Percentiles rank a stretch among this genome's conserved stretches.
These are phyloP conservation scores for Heliocybe sulcata DNA, from an alignment of 1,284 basidiomycete species.

Conservation along the genomic window DNA sequence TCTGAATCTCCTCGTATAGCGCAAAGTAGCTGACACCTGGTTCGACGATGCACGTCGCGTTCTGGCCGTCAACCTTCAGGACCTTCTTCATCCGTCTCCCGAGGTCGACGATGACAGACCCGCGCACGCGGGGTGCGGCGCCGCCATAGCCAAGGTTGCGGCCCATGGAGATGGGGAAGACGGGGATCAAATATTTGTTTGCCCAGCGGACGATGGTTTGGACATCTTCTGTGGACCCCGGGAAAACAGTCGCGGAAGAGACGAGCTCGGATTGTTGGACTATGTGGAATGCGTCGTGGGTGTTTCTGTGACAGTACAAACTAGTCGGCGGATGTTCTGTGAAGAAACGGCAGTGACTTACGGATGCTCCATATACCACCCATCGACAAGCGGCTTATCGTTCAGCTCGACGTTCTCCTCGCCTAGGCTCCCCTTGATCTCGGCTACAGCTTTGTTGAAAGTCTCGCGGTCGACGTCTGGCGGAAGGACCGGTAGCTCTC, in stretches of 20 bases:
- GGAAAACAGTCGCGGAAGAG: slow-evolving; percentile 26
- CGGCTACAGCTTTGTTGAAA: slow-evolving; percentile 42
- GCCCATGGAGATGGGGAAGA: slow-evolving; percentile 28
- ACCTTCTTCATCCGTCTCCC: slow-evolving; percentile 1
- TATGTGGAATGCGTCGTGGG: slow-evolving; percentile 53
- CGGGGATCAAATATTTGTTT: slow-evolving; percentile 45
- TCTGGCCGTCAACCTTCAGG: background rate
- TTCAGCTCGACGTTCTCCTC: slow-evolving; percentile 26
- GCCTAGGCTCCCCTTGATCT: slow-evolving; percentile 33
- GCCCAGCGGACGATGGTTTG: slow-evolving; percentile 51
- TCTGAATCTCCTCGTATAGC: slow-evolving; percentile 1
- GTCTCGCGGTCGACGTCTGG: slow-evolving; percentile 23
- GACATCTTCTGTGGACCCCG: slow-evolving; percentile 46
- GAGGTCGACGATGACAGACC: background rate
- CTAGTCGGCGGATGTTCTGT: slow-evolving; percentile 55
- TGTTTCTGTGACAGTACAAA: too few relatives aligned
- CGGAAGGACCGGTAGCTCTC: background rate
- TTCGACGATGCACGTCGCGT: background rate
- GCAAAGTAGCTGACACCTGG: background rate
- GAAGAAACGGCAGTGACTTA: slow-evolving; percentile 17
- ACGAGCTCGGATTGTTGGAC: slow-evolving; percentile 18
- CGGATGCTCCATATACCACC: slow-evolving; percentile 2
- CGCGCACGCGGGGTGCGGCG: background rate
- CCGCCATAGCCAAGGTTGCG: slow-evolving; percentile 1
- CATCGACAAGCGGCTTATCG: slow-evolving; percentile 1